A percentile compares a stretch with the other conserved stretches of the same genome.
phyloP scores from a whole-genome alignment of 352 stramenopile species.

The Albugo laibachii region DNA sequence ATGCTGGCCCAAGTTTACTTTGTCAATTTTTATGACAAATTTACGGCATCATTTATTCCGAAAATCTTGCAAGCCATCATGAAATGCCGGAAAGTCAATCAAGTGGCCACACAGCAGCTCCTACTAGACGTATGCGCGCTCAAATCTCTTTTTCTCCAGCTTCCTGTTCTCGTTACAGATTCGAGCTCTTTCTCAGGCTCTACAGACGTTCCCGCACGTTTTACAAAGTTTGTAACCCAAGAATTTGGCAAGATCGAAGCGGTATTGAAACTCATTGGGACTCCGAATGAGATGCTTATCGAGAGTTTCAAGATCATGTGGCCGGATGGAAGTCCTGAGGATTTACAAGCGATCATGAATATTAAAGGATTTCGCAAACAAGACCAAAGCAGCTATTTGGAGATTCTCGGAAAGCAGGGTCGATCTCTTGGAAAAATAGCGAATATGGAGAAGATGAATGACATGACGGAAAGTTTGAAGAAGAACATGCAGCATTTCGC shows the following conservation, averaged over 20 bases:
- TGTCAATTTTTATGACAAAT: slow-evolving; percentile 97
- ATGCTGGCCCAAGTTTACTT: slow-evolving; percentile 89
- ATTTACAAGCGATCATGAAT: slow-evolving; percentile 90
- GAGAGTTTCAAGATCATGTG: slow-evolving; percentile 95
- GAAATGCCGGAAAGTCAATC: slow-evolving; percentile 86
- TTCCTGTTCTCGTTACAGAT: slow-evolving; percentile 71
- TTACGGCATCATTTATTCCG: slow-evolving; percentile 82
- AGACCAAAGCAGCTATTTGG: slow-evolving; percentile 34
- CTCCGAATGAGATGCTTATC: slow-evolving; percentile 87
- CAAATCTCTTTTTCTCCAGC: slow-evolving; percentile 91
- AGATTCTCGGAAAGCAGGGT: slow-evolving; percentile 43
- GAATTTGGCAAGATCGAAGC: slow-evolving; percentile 92
- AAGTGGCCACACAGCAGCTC: slow-evolving; percentile 94
- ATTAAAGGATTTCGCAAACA: slow-evolving; percentile 85
- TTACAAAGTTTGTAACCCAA: slow-evolving; percentile 94
- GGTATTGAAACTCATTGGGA: slow-evolving; percentile 95
- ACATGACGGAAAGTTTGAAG: slow-evolving; percentile 72
- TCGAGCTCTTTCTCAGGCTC: slow-evolving; percentile 14
- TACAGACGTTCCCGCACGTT: slow-evolving; percentile 78
- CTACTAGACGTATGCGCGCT: slow-evolving; percentile 96
- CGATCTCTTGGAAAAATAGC: slow-evolving; percentile 37
- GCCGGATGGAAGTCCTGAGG: slow-evolving; percentile 79
- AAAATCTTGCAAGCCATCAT: slow-evolving; percentile 79
- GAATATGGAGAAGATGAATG: slow-evolving; percentile 74
- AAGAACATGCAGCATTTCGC: slow-evolving; percentile 75